Evolutionary conservation across 768 basidiomycete species (phyloP).

Genomic region (Tephrocybe sp.): DNA sequence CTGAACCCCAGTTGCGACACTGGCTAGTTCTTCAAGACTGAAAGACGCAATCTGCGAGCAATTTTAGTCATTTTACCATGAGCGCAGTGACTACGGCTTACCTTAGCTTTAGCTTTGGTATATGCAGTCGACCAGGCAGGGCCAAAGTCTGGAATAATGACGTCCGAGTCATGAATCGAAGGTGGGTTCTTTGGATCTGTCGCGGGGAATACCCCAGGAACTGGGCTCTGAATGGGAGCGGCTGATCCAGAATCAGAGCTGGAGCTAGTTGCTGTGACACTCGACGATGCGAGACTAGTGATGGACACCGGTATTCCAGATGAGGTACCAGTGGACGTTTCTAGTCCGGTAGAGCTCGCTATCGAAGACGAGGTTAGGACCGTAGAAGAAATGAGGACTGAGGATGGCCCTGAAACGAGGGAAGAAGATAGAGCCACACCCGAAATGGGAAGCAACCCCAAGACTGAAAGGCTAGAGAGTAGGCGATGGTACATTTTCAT

Average conservation of each 20-base stretch:
- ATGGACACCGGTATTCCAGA: background rate
- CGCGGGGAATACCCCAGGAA: conserved; percentile 44
- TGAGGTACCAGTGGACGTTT: background rate
- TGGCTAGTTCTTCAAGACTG: conserved; percentile 48
- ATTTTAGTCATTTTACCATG: background rate
- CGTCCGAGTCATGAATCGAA: conserved; percentile 25
- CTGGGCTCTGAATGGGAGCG: conserved; percentile 41
- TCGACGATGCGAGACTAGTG: background rate
- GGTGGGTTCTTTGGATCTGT: conserved; percentile 48
- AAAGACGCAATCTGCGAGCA: conserved; percentile 30
- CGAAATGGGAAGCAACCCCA: conserved; percentile 1
- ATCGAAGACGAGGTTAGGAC: background rate
- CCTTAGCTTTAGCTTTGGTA: conserved; percentile 40
- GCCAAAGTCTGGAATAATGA: conserved; percentile 17
- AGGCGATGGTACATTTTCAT: background rate
- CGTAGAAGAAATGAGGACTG: background rate
- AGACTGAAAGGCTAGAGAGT: background rate
- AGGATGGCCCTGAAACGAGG: background rate
- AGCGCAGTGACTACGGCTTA: conserved; percentile 10
- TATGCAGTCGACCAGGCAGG: conserved; percentile 44
- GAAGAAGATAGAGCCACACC: background rate
- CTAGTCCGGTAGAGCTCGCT: background rate
- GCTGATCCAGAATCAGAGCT: conserved; percentile 42
- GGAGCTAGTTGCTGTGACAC: conserved; percentile 1
- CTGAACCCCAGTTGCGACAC: conserved; percentile 46